Evolutionary conservation across 306 rosid genomes (phyloP).

Genomic region (Quercus alba): DNA sequence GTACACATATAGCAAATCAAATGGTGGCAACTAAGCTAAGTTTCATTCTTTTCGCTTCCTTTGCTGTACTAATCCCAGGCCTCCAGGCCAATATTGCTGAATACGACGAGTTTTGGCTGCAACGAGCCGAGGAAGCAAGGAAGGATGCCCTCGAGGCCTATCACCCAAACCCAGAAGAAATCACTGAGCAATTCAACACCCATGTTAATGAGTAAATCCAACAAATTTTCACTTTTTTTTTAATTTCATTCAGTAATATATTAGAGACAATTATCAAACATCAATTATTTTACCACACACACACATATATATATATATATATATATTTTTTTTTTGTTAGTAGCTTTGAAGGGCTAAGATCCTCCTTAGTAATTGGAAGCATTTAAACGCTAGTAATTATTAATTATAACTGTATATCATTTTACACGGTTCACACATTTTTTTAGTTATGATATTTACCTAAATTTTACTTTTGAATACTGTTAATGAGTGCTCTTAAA

Average conservation of each 20-base stretch:
- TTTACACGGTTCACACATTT: no score
- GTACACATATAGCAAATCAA: neutral
- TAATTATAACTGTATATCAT: no score
- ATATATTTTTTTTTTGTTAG: no score
- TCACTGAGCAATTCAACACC: constrained; percentile 34
- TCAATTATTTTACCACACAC: no score
- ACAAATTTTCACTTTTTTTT: neutral
- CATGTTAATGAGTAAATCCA: constrained; percentile 40
- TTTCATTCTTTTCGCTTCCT: constrained; percentile 31
- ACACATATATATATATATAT: no score
- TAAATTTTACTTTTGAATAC: no score
- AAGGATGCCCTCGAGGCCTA: constrained; percentile 42
- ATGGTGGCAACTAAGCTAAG: constrained; percentile 36
- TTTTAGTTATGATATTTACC: no score
- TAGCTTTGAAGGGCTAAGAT: no score
- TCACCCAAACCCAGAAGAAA: constrained; percentile 42
- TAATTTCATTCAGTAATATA: neutral
- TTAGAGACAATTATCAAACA: neutral
- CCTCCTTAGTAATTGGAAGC: no score
- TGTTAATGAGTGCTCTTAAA: no score
- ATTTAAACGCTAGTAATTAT: no score
- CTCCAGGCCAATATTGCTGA: constrained; percentile 42
- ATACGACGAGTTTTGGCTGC: constrained; percentile 35
- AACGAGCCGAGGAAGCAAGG: constrained; percentile 32
- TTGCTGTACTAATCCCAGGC: constrained; percentile 52